A percentile compares a stretch with the other conserved stretches of the same genome.
Conservation (phyloP, 2,329 filamentous ascomycete species). For the Cladosporium colombiae region DNA sequence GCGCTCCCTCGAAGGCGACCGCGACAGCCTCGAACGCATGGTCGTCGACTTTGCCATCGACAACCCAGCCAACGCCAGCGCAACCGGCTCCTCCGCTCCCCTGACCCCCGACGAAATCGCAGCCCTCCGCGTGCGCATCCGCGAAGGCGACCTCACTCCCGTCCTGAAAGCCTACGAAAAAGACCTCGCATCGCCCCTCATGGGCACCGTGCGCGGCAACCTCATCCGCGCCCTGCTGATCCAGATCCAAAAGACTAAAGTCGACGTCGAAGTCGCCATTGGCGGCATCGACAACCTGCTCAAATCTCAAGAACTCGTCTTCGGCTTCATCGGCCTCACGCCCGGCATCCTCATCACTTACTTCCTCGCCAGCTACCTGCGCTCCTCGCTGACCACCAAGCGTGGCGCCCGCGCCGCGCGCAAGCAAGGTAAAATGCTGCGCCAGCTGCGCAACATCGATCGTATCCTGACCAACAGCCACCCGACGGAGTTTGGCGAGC, state of each 20-base stretch:
- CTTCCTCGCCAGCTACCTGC: constrained; percentile 71
- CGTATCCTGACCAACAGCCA: constrained; percentile 55
- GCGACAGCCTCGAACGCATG: constrained; percentile 93
- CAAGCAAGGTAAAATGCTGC: constrained; percentile 69
- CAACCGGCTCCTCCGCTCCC: constrained; percentile 43
- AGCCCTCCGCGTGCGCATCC: constrained; percentile 75
- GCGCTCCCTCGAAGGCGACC: constrained; percentile 84
- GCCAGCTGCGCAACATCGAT: constrained; percentile 84
- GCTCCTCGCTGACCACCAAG: constrained; percentile 67
- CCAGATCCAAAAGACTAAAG: constrained; percentile 98
- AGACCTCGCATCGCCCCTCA: constrained; percentile 78
- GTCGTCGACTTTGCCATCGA: constrained; percentile 93
- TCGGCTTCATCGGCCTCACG: constrained; percentile 94
- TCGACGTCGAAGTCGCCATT: constrained; percentile 94
- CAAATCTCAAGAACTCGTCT: constrained; percentile 95
- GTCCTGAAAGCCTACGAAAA: constrained; percentile 89
- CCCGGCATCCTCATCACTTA: constrained; percentile 88
- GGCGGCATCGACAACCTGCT: constrained; percentile 91
- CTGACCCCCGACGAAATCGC: constrained; percentile 70
- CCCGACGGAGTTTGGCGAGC: constrained; percentile 70
- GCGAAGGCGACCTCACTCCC: constrained; percentile 89
- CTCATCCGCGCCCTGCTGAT: constrained; percentile 88
- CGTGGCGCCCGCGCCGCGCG: constrained; percentile 66
- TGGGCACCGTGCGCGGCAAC: constrained; percentile 81
- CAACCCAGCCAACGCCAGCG: constrained; percentile 61